Conservation (phyloP, 2,329 filamentous ascomycete species). For the Ceratocystis cubensis region DNA sequence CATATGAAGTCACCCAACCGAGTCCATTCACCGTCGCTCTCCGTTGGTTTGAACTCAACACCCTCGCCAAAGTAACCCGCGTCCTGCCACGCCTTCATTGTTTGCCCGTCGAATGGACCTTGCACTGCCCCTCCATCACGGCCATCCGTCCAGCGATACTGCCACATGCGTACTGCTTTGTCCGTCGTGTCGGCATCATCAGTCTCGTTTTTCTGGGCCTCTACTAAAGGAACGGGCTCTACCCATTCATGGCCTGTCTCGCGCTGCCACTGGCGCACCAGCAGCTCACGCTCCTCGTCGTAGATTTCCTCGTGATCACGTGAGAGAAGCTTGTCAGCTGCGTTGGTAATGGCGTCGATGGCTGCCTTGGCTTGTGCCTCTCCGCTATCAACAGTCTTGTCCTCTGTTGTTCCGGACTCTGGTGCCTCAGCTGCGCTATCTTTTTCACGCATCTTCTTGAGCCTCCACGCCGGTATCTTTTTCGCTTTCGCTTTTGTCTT, state of each 20-base stretch:
- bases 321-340: slow-evolving; percentile 74
- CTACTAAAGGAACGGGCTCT: slow-evolving; percentile 27
- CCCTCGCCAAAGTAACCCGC: slow-evolving; percentile 88
- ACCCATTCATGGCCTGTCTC: slow-evolving; percentile 82
- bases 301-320: slow-evolving; percentile 84
- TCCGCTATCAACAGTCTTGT: slow-evolving; percentile 49
- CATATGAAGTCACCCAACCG: slow-evolving; percentile 34
- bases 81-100: slow-evolving; percentile 83
- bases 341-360: slow-evolving; percentile 74
- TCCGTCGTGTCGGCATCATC: slow-evolving; percentile 18
- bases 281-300: slow-evolving; percentile 69
- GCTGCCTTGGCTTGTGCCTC: slow-evolving; percentile 57
- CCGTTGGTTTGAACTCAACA: slow-evolving; percentile 60
- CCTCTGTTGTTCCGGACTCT: slow-evolving; percentile 55
- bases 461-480: slow-evolving; percentile 53
- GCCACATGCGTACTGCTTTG: slow-evolving; percentile 49
- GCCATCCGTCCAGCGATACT: slow-evolving; percentile 85
- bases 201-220: slow-evolving; percentile 23
- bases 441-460: slow-evolving; percentile 51
- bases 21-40: slow-evolving; percentile 44
- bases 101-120: slow-evolving; percentile 72
- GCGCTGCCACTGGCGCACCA: slow-evolving; percentile 69
- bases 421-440: slow-evolving; percentile 36
- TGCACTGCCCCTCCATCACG: slow-evolving; percentile 63
- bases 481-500: slow-evolving; percentile 40